These are phyloP conservation scores for Coemansia sp. DNA, from an alignment of 192 early-diverging fungal genomes.

Conservation along the genomic window DNA sequence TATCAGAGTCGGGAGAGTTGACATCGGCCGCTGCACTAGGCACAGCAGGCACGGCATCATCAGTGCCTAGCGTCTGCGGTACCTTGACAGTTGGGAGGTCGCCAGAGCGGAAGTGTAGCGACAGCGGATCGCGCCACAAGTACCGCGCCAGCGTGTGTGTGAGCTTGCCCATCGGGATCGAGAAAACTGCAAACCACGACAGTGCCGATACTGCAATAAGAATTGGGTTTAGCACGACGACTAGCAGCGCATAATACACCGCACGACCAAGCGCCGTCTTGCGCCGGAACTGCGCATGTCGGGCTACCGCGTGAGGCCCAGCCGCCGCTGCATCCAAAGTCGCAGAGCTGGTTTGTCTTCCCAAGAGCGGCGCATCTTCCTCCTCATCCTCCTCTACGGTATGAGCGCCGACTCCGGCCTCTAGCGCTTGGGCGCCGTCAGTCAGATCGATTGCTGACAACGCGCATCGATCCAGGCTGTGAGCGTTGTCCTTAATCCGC, in stretches of 20 bases:
- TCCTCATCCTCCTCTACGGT: conserved; percentile 35
- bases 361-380: conserved; percentile 48
- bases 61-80: conserved; percentile 7
- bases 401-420: conserved; percentile 19
- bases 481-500: conserved; percentile 55
- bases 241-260: conserved; percentile 30
- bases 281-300: conserved; percentile 23
- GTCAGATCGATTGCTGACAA: conserved; percentile 20
- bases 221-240: conserved; percentile 66
- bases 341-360: conserved; percentile 9
- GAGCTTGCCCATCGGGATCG: conserved; percentile 95
- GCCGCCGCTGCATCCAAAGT: not conserved
- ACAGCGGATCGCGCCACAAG: conserved; percentile 77
- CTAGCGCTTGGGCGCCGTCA: conserved; percentile 31
- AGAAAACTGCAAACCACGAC: conserved; percentile 86
- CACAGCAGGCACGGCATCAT: not conserved
- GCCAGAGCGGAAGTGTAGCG: conserved; percentile 68
- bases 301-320: conserved; percentile 7
- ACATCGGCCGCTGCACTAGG: not conserved
- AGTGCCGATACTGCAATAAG: conserved; percentile 74
- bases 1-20: not conserved
- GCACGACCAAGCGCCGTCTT: conserved; percentile 40
- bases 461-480: conserved; percentile 23
- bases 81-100: conserved; percentile 56
- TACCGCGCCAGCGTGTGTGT: conserved; percentile 79